A percentile compares a stretch with the other conserved stretches of the same genome.
phyloP scores from a whole-genome alignment of 75 land plant species.

The Pseudotsuga menziesii region DNA sequence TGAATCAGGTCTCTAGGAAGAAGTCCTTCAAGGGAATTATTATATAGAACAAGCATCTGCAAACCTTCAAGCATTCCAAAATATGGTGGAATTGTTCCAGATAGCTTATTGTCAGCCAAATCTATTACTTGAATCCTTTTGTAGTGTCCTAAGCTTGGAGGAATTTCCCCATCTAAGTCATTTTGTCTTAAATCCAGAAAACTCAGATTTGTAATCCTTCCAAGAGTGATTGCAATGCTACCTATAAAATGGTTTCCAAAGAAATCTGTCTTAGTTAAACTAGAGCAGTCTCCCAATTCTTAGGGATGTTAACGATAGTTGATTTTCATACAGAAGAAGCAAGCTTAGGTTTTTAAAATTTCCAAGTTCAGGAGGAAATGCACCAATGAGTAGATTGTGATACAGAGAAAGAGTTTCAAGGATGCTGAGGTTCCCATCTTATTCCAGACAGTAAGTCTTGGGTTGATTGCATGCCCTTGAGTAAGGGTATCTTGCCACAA shows the following conservation, averaged over 20 bases:
- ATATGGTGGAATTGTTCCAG: slow-evolving; percentile 56
- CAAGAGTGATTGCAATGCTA: slow-evolving; percentile 48
- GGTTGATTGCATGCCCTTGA: no score
- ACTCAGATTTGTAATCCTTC: slow-evolving; percentile 44
- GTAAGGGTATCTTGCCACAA: no score
- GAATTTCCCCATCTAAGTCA: slow-evolving; percentile 50
- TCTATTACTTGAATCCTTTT: slow-evolving; percentile 44
- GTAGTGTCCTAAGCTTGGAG: slow-evolving; percentile 46
- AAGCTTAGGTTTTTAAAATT: slow-evolving; percentile 38
- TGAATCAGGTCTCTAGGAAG: slow-evolving; percentile 35
- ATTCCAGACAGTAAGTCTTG: no score
- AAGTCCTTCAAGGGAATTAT: slow-evolving; percentile 62
- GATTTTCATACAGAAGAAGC: slow-evolving; percentile 58
- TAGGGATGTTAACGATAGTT: slow-evolving; percentile 55
- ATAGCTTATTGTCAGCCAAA: slow-evolving; percentile 58
- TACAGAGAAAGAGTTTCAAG: no score
- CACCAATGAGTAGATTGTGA: slow-evolving; percentile 26
- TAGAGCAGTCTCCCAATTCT: slow-evolving; percentile 56
- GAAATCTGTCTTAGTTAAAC: slow-evolving; percentile 54
- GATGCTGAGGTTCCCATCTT: no score
- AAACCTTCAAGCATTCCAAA: slow-evolving; percentile 35
- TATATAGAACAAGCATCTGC: slow-evolving; percentile 6
- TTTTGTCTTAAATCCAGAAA: slow-evolving; percentile 61
- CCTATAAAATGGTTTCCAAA: slow-evolving; percentile 56
- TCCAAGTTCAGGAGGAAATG: slow-evolving; percentile 54